Evolutionary conservation across 371 early-diverging fungal genomes (phyloP).

Genomic region (Actinomucor elegans): DNA sequence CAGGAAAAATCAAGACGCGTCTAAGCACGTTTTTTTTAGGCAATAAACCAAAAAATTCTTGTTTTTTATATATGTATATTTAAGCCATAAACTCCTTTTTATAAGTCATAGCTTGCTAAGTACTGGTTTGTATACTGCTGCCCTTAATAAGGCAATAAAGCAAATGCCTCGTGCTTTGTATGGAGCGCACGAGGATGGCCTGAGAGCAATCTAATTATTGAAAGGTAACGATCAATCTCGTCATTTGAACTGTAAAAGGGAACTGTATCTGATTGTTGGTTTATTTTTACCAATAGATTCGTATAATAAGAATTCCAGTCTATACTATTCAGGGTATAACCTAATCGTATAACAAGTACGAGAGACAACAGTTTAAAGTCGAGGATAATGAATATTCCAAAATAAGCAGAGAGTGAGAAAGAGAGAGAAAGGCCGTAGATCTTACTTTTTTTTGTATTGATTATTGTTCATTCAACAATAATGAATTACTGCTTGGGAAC

Average conservation of each 20-base stretch:
- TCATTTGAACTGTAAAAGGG: background rate
- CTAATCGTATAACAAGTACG: too few species aligned
- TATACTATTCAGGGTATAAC: too few species aligned
- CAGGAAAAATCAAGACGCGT: background rate
- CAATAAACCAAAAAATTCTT: background rate
- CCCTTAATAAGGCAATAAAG: background rate
- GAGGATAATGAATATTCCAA: too few species aligned
- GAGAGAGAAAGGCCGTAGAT: too few species aligned
- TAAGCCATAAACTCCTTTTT: background rate
- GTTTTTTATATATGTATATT: too few species aligned
- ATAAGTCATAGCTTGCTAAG: background rate
- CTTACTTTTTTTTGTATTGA: too few species aligned
- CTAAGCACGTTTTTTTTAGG: constrained; percentile 1
- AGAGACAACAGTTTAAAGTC: too few species aligned
- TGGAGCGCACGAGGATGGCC: constrained; percentile 14
- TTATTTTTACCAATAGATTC: too few species aligned
- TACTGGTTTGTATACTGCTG: background rate
- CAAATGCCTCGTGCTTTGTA: constrained; percentile 4
- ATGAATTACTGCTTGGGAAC: too few species aligned
- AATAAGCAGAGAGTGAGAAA: too few species aligned
- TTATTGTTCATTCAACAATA: too few species aligned
- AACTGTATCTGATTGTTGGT: background rate
- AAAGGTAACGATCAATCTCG: background rate
- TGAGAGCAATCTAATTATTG: constrained; percentile 5
- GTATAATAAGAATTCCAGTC: too few species aligned